Evolutionary conservation across 306 rosid species (phyloP).

Genomic region (Malus sylvestris): DNA sequence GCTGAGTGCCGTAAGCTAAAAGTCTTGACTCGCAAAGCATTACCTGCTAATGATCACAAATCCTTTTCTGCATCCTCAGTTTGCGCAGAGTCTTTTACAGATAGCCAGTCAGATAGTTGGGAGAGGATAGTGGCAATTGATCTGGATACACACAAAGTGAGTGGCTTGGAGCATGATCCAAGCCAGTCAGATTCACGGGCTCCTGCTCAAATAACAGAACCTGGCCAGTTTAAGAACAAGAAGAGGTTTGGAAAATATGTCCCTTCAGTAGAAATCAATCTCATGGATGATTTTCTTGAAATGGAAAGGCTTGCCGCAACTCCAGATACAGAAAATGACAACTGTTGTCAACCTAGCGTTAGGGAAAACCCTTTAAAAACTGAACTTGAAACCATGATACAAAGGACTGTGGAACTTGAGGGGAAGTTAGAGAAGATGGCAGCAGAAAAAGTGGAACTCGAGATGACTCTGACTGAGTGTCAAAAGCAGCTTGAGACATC

Average conservation of each 20-base stretch:
- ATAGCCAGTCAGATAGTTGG: slow-evolving; percentile 53
- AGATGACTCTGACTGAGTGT: slow-evolving; percentile 35
- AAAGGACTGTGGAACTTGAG: slow-evolving; percentile 41
- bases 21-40: slow-evolving; percentile 39
- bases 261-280: slow-evolving; percentile 53
- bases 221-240: slow-evolving; percentile 30
- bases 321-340: slow-evolving; percentile 35
- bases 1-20: slow-evolving; percentile 66
- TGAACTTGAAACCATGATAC: slow-evolving; percentile 41
- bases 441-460: slow-evolving; percentile 38
- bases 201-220: slow-evolving; percentile 29
- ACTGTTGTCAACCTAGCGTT: slow-evolving; percentile 20
- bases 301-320: slow-evolving; percentile 76
- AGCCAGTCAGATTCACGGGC: slow-evolving; percentile 32
- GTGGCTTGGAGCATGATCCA: slow-evolving; percentile 31
- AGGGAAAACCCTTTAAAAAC: slow-evolving; percentile 25
- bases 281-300: slow-evolving; percentile 92
- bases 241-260: slow-evolving; percentile 28
- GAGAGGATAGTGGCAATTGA: slow-evolving; percentile 43
- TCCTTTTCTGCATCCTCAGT: slow-evolving; percentile 38
- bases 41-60: slow-evolving; percentile 28
- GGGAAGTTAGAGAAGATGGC: slow-evolving; percentile 39
- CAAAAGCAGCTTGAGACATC: slow-evolving; percentile 45
- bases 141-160: slow-evolving; percentile 23
- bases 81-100: slow-evolving; percentile 45